Evolutionary conservation across 2,329 filamentous ascomycete species (phyloP).

Genomic region (Metarhizium robertsii): DNA sequence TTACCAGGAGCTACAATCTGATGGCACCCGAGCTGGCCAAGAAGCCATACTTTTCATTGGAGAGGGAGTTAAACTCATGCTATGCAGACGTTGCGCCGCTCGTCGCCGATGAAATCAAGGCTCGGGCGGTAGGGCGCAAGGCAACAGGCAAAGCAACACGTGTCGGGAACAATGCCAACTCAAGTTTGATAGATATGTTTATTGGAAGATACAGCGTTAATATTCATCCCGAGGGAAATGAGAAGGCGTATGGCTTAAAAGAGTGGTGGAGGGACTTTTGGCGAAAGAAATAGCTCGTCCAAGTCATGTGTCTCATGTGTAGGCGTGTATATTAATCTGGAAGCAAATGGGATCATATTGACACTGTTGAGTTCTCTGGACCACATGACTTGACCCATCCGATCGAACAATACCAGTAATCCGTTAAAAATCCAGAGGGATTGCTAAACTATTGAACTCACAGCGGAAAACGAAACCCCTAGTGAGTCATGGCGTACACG

Average conservation of each 20-base stretch:
- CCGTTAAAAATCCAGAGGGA: no score
- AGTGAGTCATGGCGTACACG: no score
- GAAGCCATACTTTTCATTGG: constrained; percentile 81
- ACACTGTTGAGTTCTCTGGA: no score
- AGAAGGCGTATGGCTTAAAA: constrained; percentile 73
- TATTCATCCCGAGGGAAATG: constrained; percentile 63
- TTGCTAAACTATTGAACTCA: no score
- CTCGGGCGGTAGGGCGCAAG: constrained; percentile 48
- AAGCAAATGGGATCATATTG: no score
- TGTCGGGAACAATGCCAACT: constrained; percentile 21
- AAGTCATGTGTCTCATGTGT: not conserved
- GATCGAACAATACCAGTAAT: no score
- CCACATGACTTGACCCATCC: no score
- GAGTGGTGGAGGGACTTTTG: constrained; percentile 86
- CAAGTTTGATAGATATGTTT: constrained; percentile 53
- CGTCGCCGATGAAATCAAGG: constrained; percentile 62
- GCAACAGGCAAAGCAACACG: constrained; percentile 22
- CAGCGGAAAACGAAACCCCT: no score
- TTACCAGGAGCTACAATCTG: constrained; percentile 85
- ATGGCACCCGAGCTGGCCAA: constrained; percentile 89
- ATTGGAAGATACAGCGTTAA: constrained; percentile 38
- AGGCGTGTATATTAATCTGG: no score
- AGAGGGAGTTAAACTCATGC: constrained; percentile 71
- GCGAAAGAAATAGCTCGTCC: constrained; percentile 14
- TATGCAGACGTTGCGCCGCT: constrained; percentile 79